Evolutionary conservation across 2,329 filamentous ascomycete species (phyloP), one percentile per base, ranked within the genome.

Genomic region (Aureobasidium sp.): DNA sequence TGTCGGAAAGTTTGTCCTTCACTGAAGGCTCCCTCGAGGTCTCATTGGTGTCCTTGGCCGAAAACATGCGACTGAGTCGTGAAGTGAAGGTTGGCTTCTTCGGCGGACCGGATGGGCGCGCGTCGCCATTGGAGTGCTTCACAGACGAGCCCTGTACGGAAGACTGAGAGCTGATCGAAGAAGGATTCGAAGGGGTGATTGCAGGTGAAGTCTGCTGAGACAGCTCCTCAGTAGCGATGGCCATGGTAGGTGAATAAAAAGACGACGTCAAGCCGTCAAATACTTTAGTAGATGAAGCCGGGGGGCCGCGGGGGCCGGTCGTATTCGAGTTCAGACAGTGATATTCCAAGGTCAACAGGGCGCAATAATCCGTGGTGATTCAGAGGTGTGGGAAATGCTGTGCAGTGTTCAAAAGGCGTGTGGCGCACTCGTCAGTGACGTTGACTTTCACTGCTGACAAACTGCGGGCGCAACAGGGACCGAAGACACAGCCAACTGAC

Each of bases 61-160:
- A 70, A 59, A 72, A 72, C 68, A 72, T 72, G 57, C 70, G 67
- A 56, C 63, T 67, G 25, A 72, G 57, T 14, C 70, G 67, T 39
- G 65, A 62, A 32, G 64, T 67, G 59, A 71, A 64, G 27, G 64
- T 70, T 4, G 68, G 64, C 55, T 67, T 69, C 60, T 70, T 72
- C 35, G 62, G 63, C 32, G 58, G 39, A 24, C 30, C 45, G 47
- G 52, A 58, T 49, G 58, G 61, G 53, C 55, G 61, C 16, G 32
- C 19, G 6, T 55, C 55, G 49, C 56, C 57, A 54, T 57, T 58
- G 32, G 50, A 34, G 17, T 47, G 37, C 21, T 38, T 48, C 16
- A 41, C 39, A 8, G 57, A 30, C 19, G 57, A 42, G 25, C 50
- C 38, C 12, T 55, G 37, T 21, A 57, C 57, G 39, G 54, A 60